Evolutionary conservation across 2,329 filamentous ascomycete species (phyloP).

Genomic region (Pseudogymnoascus sp.): DNA sequence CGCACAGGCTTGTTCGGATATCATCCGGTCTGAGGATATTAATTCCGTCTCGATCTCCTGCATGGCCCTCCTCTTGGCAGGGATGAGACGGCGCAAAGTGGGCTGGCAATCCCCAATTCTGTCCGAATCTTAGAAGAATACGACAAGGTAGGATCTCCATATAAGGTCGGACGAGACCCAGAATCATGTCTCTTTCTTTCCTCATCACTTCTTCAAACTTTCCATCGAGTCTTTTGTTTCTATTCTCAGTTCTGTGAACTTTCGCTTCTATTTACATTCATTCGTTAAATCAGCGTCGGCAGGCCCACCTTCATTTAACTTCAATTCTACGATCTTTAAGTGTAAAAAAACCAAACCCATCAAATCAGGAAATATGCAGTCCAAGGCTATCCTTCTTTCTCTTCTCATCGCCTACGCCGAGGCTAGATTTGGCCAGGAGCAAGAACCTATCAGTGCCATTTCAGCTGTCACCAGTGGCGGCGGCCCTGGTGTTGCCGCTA

Average conservation of each 20-base stretch:
- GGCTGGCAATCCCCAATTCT: background rate
- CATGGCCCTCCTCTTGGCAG: background rate
- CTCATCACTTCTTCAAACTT: constrained; percentile 16
- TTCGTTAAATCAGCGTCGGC: constrained; percentile 21
- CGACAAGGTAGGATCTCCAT: background rate
- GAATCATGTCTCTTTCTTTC: constrained; percentile 15
- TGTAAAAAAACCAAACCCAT: background rate
- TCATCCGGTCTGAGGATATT: background rate
- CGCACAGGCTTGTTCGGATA: background rate
- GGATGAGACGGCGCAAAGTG: background rate
- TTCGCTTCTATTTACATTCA: constrained; percentile 24
- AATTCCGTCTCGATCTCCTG: background rate
- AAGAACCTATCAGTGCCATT: constrained; percentile 50
- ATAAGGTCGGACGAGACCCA: constrained; percentile 8
- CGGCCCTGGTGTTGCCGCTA: constrained; percentile 53
- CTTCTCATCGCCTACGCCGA: constrained; percentile 25
- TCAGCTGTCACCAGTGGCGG: constrained; percentile 49
- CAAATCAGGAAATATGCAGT: constrained; percentile 23
- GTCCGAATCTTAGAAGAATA: background rate
- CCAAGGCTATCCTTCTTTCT: constrained; percentile 23
- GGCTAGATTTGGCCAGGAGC: constrained; percentile 56
- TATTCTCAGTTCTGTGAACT: constrained; percentile 30
- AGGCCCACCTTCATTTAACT: constrained; percentile 19
- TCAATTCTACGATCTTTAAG: constrained; percentile 10
- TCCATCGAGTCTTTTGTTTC: constrained; percentile 20